phyloP scores from a whole-genome alignment of 2,329 filamentous ascomycete species.

The Canariomyces notabilis region DNA sequence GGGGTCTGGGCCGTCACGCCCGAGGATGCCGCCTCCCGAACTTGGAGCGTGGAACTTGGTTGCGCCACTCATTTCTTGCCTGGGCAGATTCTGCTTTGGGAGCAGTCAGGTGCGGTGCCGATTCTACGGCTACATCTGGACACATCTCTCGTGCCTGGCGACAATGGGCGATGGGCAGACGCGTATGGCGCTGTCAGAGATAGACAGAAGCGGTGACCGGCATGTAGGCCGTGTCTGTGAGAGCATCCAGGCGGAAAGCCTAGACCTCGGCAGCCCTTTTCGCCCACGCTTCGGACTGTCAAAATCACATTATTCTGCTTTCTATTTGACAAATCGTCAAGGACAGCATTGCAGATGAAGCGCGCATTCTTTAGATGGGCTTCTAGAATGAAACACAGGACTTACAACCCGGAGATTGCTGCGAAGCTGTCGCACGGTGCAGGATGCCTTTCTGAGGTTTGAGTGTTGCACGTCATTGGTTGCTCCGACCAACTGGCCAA shows the following conservation, averaged over 20 bases:
- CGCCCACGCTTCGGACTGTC: neutral
- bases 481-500: constrained; percentile 10
- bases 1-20: constrained; percentile 11
- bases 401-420: constrained; percentile 8
- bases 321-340: constrained; percentile 14
- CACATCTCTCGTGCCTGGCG: neutral
- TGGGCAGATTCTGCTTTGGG: constrained; percentile 12
- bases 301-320: neutral
- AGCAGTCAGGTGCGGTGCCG: constrained; percentile 5
- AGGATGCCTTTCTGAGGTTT: constrained; percentile 10
- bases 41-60: constrained; percentile 18
- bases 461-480: constrained; percentile 15
- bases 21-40: constrained; percentile 15
- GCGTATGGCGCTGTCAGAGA: constrained; percentile 5
- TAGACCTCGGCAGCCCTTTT: neutral
- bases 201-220: constrained; percentile 2
- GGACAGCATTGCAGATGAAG: constrained; percentile 22
- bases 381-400: constrained; percentile 3
- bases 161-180: constrained; percentile 1
- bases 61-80: constrained; percentile 13
- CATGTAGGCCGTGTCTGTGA: neutral
- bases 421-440: constrained; percentile 17
- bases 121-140: constrained; percentile 3
- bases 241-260: neutral
- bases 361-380: constrained; percentile 15